A percentile compares a stretch with the other conserved stretches of the same genome.
Conservation (phyloP, 1,284 basidiomycete species). For the Lignosus rhinocerotis region DNA sequence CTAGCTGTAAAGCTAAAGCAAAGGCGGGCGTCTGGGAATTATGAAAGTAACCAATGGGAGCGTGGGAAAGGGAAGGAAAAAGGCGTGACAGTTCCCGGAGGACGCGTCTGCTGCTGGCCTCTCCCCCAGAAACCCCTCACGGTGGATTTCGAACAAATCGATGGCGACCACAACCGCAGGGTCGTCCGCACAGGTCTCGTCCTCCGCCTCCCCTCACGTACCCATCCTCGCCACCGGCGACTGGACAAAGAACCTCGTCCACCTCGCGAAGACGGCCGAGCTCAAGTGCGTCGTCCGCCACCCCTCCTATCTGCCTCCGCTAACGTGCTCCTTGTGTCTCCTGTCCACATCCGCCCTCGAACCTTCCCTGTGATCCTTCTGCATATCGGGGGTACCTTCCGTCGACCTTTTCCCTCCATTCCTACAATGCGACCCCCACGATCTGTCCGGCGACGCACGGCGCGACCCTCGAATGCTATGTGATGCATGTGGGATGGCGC, state of each 20-base stretch:
- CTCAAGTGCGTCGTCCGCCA: conserved; percentile 58
- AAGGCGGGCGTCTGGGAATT: neutral
- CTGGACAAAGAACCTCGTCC: conserved; percentile 81
- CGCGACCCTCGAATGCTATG: neutral
- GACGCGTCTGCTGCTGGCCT: conserved; percentile 9
- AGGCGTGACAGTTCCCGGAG: conserved; percentile 28
- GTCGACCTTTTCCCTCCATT: neutral
- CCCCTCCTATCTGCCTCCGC: conserved; percentile 5
- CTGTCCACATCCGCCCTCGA: neutral
- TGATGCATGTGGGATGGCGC: conserved; percentile 3
- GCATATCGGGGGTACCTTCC: neutral
- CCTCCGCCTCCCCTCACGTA: conserved; percentile 20
- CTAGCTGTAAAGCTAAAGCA: neutral
- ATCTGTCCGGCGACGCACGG: neutral
- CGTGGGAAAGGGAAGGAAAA: conserved; percentile 19
- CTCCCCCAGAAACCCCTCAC: conserved; percentile 30
- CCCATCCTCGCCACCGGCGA: conserved; percentile 74
- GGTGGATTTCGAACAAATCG: conserved; percentile 23
- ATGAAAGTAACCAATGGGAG: neutral
- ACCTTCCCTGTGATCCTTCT: neutral
- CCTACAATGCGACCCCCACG: neutral
- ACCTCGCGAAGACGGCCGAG: conserved; percentile 79
- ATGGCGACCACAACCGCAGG: conserved; percentile 28
- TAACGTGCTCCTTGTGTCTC: neutral
- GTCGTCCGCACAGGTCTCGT: conserved; percentile 22